Percentiles rank a stretch among this genome's conserved stretches.
Evolutionary conservation across 352 stramenopile species (phyloP).

Genomic region (Thalassiosira livingstoniorum): DNA sequence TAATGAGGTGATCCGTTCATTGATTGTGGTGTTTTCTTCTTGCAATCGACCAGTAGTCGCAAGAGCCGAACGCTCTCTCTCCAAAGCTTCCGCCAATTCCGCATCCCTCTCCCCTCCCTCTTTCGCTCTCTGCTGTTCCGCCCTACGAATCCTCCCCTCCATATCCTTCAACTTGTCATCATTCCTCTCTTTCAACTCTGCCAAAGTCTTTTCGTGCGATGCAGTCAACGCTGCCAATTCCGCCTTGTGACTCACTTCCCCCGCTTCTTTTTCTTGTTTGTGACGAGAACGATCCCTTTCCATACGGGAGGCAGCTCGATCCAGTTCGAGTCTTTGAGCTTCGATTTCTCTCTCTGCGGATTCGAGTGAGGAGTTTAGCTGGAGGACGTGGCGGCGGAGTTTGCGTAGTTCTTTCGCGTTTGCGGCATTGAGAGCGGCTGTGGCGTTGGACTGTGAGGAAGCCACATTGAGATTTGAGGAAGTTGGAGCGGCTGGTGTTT

Average conservation of each 20-base stretch:
- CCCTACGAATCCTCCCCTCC: slow-evolving; percentile 55
- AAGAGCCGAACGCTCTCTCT: slow-evolving; percentile 68
- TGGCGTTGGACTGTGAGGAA: too few relatives aligned
- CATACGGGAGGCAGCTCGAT: slow-evolving; percentile 71
- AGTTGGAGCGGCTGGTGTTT: background rate
- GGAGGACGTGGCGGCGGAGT: slow-evolving; percentile 65
- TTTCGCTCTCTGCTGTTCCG: slow-evolving; percentile 59
- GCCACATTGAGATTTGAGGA: slow-evolving; percentile 6
- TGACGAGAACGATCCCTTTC: slow-evolving; percentile 66
- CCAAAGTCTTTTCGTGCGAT: slow-evolving; percentile 58
- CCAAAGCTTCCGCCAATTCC: slow-evolving; percentile 72
- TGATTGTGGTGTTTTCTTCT: slow-evolving; percentile 63
- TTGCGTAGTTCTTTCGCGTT: slow-evolving; percentile 58
- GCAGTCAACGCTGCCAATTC: slow-evolving; percentile 67
- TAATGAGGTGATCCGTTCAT: slow-evolving; percentile 59
- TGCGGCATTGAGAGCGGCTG: slow-evolving; percentile 6
- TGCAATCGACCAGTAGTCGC: slow-evolving; percentile 54
- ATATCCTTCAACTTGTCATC: slow-evolving; percentile 68
- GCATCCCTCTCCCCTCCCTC: slow-evolving; percentile 77
- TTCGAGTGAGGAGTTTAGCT: slow-evolving; percentile 70
- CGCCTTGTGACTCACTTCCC: slow-evolving; percentile 74
- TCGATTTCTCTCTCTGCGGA: slow-evolving; percentile 72
- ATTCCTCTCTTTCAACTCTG: slow-evolving; percentile 61
- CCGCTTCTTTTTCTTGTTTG: slow-evolving; percentile 75
- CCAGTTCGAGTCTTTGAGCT: slow-evolving; percentile 76